These are phyloP conservation scores for Irpex lacteus DNA, from an alignment of 1,284 basidiomycete species.

Conservation along the genomic window DNA sequence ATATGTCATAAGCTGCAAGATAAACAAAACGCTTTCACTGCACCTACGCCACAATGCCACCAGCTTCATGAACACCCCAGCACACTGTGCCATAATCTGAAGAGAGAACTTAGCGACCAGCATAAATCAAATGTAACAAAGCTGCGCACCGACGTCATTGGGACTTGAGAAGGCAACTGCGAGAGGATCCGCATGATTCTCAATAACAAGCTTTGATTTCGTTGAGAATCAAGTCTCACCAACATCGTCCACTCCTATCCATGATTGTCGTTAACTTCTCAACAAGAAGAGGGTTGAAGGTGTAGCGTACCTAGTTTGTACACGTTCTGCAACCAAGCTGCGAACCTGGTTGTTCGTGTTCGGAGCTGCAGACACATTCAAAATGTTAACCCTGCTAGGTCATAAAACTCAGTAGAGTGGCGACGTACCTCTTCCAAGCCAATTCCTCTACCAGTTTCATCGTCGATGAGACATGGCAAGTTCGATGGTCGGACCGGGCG, in stretches of 20 bases:
- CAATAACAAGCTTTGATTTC: neutral
- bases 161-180: constrained; percentile 26
- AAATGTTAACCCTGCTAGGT: neutral
- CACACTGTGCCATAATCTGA: constrained; percentile 74
- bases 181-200: neutral
- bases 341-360: constrained; percentile 15
- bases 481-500: constrained; percentile 34
- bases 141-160: constrained; percentile 30
- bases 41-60: constrained; percentile 55
- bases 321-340: constrained; percentile 17
- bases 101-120: neutral
- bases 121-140: neutral
- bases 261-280: constrained; percentile 7
- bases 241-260: neutral
- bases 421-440: constrained; percentile 15
- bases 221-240: neutral
- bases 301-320: constrained; percentile 20
- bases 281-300: neutral
- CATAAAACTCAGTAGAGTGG: neutral
- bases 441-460: constrained; percentile 42
- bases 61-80: constrained; percentile 62
- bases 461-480: constrained; percentile 54
- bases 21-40: neutral
- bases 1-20: neutral
- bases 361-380: constrained; percentile 9